A percentile compares a stretch with the other conserved stretches of the same genome.
Evolutionary conservation across 768 basidiomycete species (phyloP).

Genomic region (Amanita brunnescens): DNA sequence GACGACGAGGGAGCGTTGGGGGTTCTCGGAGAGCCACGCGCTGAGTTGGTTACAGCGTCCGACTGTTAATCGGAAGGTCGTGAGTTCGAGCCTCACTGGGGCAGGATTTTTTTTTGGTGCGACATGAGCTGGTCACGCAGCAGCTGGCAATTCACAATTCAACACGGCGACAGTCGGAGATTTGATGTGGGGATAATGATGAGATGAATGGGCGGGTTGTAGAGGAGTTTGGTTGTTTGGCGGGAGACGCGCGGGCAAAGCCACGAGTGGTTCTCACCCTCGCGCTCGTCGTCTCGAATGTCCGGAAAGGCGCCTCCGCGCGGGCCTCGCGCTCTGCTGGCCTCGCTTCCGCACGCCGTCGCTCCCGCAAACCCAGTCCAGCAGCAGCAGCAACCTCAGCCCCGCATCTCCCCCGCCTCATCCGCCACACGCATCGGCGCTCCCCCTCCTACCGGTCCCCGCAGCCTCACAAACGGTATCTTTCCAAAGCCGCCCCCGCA

Average conservation of each 20-base stretch:
- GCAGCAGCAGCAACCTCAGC: slow-evolving; percentile 17
- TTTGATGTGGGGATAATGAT: background rate
- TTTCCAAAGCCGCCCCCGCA: slow-evolving; percentile 20
- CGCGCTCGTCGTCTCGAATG: slow-evolving; percentile 29
- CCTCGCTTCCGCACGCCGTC: slow-evolving; percentile 28
- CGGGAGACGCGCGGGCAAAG: background rate
- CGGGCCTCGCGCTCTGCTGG: slow-evolving; percentile 62
- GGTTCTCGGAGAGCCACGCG: too few relatives aligned
- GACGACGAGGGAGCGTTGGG: too few relatives aligned
- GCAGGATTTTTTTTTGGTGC: slow-evolving; percentile 27
- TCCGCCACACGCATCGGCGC: slow-evolving; percentile 37
- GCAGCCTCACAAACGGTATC: slow-evolving; percentile 41
- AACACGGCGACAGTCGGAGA: too few relatives aligned
- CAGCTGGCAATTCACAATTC: too few relatives aligned
- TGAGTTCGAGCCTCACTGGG: slow-evolving; percentile 63
- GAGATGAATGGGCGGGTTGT: background rate
- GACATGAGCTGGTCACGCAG: too few relatives aligned
- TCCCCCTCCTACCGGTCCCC: slow-evolving; percentile 57
- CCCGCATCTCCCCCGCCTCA: slow-evolving; percentile 12
- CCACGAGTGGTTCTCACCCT: slow-evolving; percentile 2
- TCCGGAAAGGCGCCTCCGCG: slow-evolving; percentile 73
- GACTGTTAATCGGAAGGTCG: slow-evolving; percentile 69
- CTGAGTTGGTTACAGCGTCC: slow-evolving; percentile 74
- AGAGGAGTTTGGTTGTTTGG: slow-evolving; percentile 5
- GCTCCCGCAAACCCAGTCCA: slow-evolving; percentile 12